These are phyloP conservation scores for Nicotiana knightiana DNA, from an alignment of 257 asterid species.

Conservation along the genomic window DNA sequence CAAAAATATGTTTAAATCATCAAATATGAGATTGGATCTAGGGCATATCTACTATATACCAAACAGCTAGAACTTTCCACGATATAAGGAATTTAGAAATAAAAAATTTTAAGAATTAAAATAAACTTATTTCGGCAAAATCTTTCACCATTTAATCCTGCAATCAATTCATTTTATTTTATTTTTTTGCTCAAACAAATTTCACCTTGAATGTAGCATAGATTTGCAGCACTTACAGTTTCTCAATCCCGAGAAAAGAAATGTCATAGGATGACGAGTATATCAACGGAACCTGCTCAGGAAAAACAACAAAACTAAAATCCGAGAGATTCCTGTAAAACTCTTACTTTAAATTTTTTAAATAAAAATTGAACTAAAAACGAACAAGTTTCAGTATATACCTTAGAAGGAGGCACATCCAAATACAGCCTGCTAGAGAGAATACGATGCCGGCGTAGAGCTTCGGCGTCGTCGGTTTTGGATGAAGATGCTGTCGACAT, in stretches of 20 bases:
- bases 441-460: slow-evolving; percentile 51
- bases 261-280: slow-evolving; percentile 80
- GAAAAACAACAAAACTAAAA: background rate
- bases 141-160: too few species aligned
- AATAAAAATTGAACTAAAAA: background rate
- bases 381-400: background rate
- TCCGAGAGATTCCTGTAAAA: background rate
- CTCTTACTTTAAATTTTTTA: background rate
- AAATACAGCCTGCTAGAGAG: slow-evolving; percentile 81
- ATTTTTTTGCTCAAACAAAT: background rate
- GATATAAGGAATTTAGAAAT: background rate
- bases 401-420: slow-evolving; percentile 71
- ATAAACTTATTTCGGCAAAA: too few species aligned
- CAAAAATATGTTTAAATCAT: too few species aligned
- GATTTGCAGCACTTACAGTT: slow-evolving; percentile 45
- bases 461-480: slow-evolving; percentile 32
- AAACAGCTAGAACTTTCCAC: background rate
- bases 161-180: background rate
- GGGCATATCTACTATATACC: too few species aligned
- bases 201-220: background rate
- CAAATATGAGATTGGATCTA: too few species aligned
- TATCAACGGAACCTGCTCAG: slow-evolving; percentile 68
- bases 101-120: background rate
- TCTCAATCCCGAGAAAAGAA: slow-evolving; percentile 77
- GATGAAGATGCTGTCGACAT: slow-evolving; percentile 33